These are phyloP conservation scores for Aristolochia fimbriata DNA, from an alignment of 164 flowering plant species.

Conservation along the genomic window DNA sequence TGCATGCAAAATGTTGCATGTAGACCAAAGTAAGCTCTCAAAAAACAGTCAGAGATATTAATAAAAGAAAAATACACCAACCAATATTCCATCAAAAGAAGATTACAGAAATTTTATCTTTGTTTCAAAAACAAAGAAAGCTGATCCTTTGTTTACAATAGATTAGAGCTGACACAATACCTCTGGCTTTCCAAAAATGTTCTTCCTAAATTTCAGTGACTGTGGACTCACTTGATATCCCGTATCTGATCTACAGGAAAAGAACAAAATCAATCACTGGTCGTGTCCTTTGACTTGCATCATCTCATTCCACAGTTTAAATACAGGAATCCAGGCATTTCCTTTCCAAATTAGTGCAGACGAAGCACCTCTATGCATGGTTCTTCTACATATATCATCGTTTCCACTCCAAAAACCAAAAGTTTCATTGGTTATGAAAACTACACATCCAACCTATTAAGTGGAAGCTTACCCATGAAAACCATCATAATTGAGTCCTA, in stretches of 20 bases:
- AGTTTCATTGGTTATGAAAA: too few relatives aligned
- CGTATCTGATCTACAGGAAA: slow-evolving; percentile 58
- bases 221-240: slow-evolving; percentile 40
- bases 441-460: neutral
- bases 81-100: neutral
- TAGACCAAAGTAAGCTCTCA: too few relatives aligned
- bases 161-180: slow-evolving; percentile 24
- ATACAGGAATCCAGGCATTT: neutral
- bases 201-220: slow-evolving; percentile 68
- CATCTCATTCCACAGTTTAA: neutral
- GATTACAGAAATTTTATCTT: too few relatives aligned
- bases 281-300: neutral
- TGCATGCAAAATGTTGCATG: neutral
- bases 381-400: too few relatives aligned
- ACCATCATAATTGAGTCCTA: neutral
- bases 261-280: slow-evolving; percentile 5
- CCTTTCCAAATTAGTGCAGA: too few relatives aligned
- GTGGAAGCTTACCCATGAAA: neutral
- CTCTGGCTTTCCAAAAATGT: slow-evolving; percentile 85
- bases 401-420: too few relatives aligned
- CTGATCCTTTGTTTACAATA: neutral
- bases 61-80: neutral
- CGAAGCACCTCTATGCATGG: too few relatives aligned
- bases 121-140: neutral
- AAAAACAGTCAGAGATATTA: neutral